These are phyloP conservation scores for Tympanopsis confertula DNA, from an alignment of 2,329 filamentous ascomycete genomes.

Conservation along the genomic window DNA sequence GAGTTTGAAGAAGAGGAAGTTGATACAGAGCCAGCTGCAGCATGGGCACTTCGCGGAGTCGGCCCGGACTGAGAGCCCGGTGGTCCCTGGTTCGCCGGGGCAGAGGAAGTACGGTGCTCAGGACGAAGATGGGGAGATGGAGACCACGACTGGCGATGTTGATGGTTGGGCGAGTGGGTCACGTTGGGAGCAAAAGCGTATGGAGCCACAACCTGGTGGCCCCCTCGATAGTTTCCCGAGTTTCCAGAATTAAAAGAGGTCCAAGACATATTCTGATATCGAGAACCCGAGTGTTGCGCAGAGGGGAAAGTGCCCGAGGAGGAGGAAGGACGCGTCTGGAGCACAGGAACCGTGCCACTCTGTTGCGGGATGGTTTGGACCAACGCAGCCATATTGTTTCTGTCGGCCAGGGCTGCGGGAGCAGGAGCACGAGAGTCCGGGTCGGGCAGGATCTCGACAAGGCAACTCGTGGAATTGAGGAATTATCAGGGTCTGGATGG, in stretches of 20 bases:
- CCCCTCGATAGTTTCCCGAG: background rate
- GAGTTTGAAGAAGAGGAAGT: background rate
- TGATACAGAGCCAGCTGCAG: constrained; percentile 1
- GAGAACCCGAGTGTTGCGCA: background rate
- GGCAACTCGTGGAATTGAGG: no score
- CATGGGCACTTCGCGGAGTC: background rate
- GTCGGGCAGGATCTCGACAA: no score
- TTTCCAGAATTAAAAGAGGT: background rate
- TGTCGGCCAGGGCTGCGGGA: no score
- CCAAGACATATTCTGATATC: background rate
- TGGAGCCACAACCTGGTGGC: constrained; percentile 1
- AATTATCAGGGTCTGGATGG: no score
- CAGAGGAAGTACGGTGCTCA: background rate
- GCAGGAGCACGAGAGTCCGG: no score
- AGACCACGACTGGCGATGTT: background rate
- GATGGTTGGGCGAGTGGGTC: background rate
- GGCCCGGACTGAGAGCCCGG: background rate
- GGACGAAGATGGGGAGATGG: background rate
- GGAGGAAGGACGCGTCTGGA: background rate
- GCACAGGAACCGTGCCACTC: constrained; percentile 1
- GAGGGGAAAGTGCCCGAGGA: background rate
- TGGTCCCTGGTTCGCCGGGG: background rate
- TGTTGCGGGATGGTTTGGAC: constrained; percentile 1
- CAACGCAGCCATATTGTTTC: constrained; percentile 1
- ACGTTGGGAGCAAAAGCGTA: background rate